Percentiles rank a stretch among this genome's conserved stretches.
Conservation (phyloP, 352 stramenopile species). For the Heterotrichella gracilis region DNA sequence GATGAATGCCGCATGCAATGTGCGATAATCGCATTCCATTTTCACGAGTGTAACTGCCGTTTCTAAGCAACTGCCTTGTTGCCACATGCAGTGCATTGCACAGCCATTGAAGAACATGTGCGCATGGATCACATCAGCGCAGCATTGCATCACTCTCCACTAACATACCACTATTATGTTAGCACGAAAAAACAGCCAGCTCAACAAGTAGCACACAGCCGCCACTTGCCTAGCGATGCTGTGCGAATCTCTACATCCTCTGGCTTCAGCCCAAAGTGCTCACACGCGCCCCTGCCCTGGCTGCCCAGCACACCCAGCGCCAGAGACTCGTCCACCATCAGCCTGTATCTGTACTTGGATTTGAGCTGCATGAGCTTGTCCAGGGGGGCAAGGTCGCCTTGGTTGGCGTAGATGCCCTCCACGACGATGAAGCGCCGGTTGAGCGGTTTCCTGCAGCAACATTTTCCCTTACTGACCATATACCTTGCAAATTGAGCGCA, state of each 20-base stretch:
- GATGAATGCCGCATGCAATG: too few relatives aligned
- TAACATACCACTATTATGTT: not conserved
- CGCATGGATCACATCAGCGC: constrained; percentile 67
- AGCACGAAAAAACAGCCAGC: too few relatives aligned
- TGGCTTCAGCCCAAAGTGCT: constrained; percentile 38
- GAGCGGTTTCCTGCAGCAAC: too few relatives aligned
- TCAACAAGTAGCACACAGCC: too few relatives aligned
- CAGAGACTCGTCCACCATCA: constrained; percentile 51
- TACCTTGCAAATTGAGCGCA: too few relatives aligned
- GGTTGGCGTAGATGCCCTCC: constrained; percentile 84
- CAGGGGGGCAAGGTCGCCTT: constrained; percentile 63
- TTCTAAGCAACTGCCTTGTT: too few relatives aligned
- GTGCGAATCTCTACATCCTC: constrained; percentile 24
- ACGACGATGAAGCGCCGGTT: constrained; percentile 61
- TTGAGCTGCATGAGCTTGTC: constrained; percentile 59
- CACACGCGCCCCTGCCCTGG: constrained; percentile 38
- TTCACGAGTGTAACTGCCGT: too few relatives aligned
- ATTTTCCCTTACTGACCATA: too few relatives aligned
- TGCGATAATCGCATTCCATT: too few relatives aligned
- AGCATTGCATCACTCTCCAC: constrained; percentile 18
- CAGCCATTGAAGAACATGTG: too few relatives aligned
- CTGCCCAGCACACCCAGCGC: constrained; percentile 69
- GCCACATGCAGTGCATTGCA: too few relatives aligned
- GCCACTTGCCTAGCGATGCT: constrained; percentile 11
- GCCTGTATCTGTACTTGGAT: constrained; percentile 38